These are phyloP conservation scores for Boletus albobrunnescens DNA, from an alignment of 1,284 basidiomycete genomes.

Conservation along the genomic window DNA sequence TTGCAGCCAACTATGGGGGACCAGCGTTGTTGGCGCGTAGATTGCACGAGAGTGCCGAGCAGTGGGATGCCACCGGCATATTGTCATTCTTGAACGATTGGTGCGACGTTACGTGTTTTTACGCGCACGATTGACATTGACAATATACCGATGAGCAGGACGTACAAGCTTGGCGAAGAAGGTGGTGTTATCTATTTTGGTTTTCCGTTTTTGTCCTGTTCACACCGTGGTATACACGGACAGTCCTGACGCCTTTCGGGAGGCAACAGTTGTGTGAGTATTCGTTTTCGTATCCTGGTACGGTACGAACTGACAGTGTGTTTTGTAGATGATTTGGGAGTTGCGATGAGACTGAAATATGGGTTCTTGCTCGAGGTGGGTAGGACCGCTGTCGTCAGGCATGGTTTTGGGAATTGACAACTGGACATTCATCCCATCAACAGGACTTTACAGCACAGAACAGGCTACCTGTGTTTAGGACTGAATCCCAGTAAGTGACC, in stretches of 20 bases:
- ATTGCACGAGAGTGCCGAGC: constrained; percentile 49
- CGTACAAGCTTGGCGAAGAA: constrained; percentile 79
- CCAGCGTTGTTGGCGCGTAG: constrained; percentile 59
- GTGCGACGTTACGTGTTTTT: constrained; percentile 37
- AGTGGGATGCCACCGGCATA: constrained; percentile 61
- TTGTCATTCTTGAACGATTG: constrained; percentile 75
- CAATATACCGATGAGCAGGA: constrained; percentile 42
- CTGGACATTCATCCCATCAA: not conserved
- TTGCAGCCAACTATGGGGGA: constrained; percentile 59
- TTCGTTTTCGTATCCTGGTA: not conserved
- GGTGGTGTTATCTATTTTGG: constrained; percentile 32
- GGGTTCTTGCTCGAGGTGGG: constrained; percentile 68
- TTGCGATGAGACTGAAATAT: constrained; percentile 74
- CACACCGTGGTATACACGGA: not conserved
- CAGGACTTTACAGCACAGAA: constrained; percentile 73
- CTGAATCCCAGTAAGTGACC: constrained; percentile 70
- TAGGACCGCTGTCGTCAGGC: not conserved
- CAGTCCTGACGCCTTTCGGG: constrained; percentile 79
- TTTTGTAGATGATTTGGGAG: constrained; percentile 60
- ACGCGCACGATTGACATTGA: not conserved
- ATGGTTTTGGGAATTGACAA: not conserved
- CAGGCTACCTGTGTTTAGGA: constrained; percentile 80
- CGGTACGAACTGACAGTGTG: not conserved
- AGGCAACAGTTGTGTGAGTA: constrained; percentile 71
- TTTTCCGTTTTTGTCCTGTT: too few species aligned